Base-by-base conservation (phyloP, 495 filamentous ascomycete genomes). In the Terfezia claveryi region DNA sequence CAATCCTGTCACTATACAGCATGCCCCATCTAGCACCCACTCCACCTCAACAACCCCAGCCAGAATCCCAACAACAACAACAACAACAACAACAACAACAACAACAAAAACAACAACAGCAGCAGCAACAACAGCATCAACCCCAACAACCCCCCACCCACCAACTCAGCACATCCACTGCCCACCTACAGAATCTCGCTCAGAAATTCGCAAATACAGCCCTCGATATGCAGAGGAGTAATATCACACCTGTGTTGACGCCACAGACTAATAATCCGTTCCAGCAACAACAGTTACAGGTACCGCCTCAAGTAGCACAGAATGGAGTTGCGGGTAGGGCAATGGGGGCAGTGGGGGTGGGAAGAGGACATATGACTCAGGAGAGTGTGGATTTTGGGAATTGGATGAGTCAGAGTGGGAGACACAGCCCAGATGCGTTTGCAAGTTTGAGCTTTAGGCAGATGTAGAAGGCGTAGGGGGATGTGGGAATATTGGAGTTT, bases 391-490 rank as follows among this genome's bases (percentile, higher is more conserved):
- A 83, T 63, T 75, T 94, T 66, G 83, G 70, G 55, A 71, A 67
- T 58, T 80, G 78, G 60, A 71, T 68, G 46, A 79, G 79, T 71
- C 80, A 73, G 71, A 80, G 75, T 58, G 88, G 89, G 9, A 74
- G 89, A 49, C 87, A 95, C 67, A 94, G 87, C 61, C 91, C 91
- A 16, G 91, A 98, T 71, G 89, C 91, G 36, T 98, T 96, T 76
- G 82, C 87, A n/a, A 88, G 83, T 61, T 70, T 98, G 65, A 95
- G 88, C 17, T 65, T 66, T 57, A 56, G 64, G 32, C 60, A 61
- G 58, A 56, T 59, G 61, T 59, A 49, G 44, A 32, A 32, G 27
- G 27, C 27, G 27, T 32, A 20, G 38, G 41, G 41, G 41, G 41
- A 14, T 14, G 8, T 46, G 41, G 41, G 8, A 8, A 20, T 9